A percentile compares a stretch with the other conserved stretches of the same genome.
phyloP scores from a whole-genome alignment of 2,329 filamentous ascomycete genomes.

The Colletotrichum orchidophilum region DNA sequence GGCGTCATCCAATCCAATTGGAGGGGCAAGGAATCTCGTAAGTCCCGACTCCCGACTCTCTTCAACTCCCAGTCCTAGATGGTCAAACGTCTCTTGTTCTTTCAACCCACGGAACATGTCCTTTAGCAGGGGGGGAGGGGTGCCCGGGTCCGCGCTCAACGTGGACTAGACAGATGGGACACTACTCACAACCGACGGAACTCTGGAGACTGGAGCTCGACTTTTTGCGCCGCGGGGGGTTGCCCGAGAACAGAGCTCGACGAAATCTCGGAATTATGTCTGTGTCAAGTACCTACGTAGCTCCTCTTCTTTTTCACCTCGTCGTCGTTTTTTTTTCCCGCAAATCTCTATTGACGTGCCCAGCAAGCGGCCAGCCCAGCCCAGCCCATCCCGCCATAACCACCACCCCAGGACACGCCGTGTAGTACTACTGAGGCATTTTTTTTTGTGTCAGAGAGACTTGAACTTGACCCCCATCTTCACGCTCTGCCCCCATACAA shows the following conservation, averaged over 20 bases:
- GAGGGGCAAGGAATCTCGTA: neutral
- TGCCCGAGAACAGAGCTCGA: too few species aligned
- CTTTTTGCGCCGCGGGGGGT: too few species aligned
- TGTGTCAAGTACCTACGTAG: slow-evolving; percentile 17
- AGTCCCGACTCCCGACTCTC: neutral
- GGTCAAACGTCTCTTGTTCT: slow-evolving; percentile 33
- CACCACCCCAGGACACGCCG: neutral
- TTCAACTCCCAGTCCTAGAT: slow-evolving; percentile 27
- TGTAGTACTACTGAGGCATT: slow-evolving; percentile 33
- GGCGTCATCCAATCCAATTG: too few species aligned
- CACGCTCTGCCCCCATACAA: slow-evolving; percentile 15
- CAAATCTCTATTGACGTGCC: neutral
- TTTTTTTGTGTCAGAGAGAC: slow-evolving; percentile 21
- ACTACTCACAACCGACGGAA: slow-evolving; percentile 4
- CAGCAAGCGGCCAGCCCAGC: neutral
- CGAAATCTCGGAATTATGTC: slow-evolving; percentile 29
- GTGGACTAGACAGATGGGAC: slow-evolving; percentile 21
- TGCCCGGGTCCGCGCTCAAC: slow-evolving; percentile 29
- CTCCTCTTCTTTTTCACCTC: slow-evolving; percentile 7
- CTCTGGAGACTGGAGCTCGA: neutral
- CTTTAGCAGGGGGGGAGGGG: slow-evolving; percentile 28
- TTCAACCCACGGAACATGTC: slow-evolving; percentile 30
- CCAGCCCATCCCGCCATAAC: neutral
- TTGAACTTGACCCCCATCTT: slow-evolving; percentile 20
- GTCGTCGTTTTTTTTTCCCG: neutral